Percentiles rank a stretch among this genome's conserved stretches.
phyloP scores from a whole-genome alignment of 2,329 filamentous ascomycete species.

The Diaporthe helianthi region DNA sequence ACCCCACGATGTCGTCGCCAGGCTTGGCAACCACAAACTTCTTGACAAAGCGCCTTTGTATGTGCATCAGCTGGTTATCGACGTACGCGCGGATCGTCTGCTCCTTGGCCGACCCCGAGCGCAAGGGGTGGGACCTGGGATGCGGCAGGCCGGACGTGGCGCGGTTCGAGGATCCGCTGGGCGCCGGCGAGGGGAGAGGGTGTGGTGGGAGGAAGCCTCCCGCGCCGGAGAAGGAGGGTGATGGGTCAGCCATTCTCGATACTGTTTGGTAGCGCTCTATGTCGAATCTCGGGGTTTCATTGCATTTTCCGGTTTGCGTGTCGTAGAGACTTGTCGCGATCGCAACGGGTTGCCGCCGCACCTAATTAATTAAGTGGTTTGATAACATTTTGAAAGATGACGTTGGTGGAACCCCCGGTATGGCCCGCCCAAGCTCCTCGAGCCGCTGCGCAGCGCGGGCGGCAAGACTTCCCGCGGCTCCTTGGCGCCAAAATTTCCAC shows the following conservation, averaged over 20 bases:
- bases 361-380: too few relatives aligned
- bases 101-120: conserved; percentile 65
- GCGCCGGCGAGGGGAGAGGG: conserved; percentile 61
- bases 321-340: not conserved
- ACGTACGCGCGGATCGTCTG: conserved; percentile 65
- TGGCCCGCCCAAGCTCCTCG: conserved; percentile 3
- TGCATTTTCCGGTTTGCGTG: conserved; percentile 9
- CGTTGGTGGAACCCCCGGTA: conserved; percentile 8
- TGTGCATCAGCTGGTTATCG: conserved; percentile 58
- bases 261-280: not conserved
- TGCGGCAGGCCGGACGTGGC: conserved; percentile 56
- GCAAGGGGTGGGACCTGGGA: conserved; percentile 59
- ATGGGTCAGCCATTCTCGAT: conserved; percentile 40
- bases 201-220: conserved; percentile 59
- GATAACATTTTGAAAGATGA: too few relatives aligned
- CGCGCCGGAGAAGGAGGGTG: conserved; percentile 38
- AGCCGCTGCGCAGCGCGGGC: not conserved
- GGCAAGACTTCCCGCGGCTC: conserved; percentile 19
- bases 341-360: not conserved
- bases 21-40: conserved; percentile 58
- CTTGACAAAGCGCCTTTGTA: conserved; percentile 66
- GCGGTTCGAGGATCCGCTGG: conserved; percentile 54
- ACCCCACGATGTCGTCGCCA: conserved; percentile 58
- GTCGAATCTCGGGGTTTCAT: conserved; percentile 18
- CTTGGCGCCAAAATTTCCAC: conserved; percentile 18